Conservation (phyloP, 129 eudicot species). For the Flaveria sonorensis region DNA sequence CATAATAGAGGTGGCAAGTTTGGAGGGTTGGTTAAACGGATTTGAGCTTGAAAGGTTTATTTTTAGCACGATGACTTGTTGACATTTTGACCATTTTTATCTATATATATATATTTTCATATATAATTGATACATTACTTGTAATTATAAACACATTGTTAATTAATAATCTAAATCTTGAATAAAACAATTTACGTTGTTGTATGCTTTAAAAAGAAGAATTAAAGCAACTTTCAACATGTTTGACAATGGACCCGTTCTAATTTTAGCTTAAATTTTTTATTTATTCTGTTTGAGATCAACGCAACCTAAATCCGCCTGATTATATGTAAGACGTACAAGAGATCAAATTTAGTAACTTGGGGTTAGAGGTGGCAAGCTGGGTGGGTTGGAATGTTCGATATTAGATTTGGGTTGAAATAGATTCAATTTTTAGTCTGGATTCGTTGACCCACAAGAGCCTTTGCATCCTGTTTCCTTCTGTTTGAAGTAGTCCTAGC, state of each 20-base stretch:
- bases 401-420: neutral
- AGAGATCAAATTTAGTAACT: neutral
- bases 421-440: neutral
- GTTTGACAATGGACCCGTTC: neutral
- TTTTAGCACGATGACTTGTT: neutral
- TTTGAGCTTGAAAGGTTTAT: neutral
- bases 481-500: neutral
- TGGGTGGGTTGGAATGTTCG: neutral
- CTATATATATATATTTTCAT: neutral
- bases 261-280: neutral
- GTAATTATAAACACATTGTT: neutral
- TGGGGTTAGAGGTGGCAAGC: neutral
- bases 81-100: neutral
- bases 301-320: neutral
- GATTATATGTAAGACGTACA: neutral
- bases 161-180: neutral
- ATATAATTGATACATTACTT: neutral
- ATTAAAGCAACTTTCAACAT: conserved; percentile 10
- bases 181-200: neutral
- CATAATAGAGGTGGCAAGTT: neutral
- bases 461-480: neutral
- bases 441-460: neutral
- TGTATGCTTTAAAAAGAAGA: neutral
- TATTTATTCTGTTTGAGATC: neutral
- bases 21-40: neutral